Evolutionary conservation across 352 stramenopile genomes (phyloP).

Genomic region (Blastocystis sp.): DNA sequence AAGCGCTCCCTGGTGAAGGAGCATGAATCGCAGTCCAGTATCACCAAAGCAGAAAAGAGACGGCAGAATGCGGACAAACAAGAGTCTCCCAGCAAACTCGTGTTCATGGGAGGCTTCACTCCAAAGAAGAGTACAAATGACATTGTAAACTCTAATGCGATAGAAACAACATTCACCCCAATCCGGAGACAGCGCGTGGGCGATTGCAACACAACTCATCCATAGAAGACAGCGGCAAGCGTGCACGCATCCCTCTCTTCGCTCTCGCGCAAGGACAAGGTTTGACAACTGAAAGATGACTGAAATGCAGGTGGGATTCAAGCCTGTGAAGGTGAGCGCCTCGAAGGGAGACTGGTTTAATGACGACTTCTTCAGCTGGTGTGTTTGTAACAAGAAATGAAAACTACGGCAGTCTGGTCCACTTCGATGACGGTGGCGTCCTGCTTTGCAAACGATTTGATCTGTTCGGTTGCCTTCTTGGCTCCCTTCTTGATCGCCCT

Average conservation of each 20-base stretch:
- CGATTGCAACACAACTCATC: background rate
- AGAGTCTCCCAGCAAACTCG: background rate
- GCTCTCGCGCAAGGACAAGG: slow-evolving; percentile 40
- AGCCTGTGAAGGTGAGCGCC: slow-evolving; percentile 3
- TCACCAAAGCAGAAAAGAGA: background rate
- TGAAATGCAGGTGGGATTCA: slow-evolving; percentile 15
- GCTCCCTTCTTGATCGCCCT: slow-evolving; percentile 14
- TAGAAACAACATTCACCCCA: slow-evolving; percentile 58
- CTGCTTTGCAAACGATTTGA: background rate
- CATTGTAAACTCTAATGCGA: background rate
- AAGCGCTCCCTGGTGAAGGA: background rate
- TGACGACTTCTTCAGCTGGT: slow-evolving; percentile 64
- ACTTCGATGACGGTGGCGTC: background rate
- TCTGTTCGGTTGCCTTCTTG: background rate
- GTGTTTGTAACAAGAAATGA: slow-evolving; percentile 7
- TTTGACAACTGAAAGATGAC: background rate
- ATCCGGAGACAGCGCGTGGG: slow-evolving; percentile 37
- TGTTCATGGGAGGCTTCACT: background rate
- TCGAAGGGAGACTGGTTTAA: slow-evolving; percentile 63
- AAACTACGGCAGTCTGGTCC: background rate
- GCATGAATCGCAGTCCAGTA: background rate
- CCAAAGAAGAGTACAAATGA: slow-evolving; percentile 44
- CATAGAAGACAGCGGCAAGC: background rate
- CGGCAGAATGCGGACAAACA: background rate
- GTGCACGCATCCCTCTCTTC: slow-evolving; percentile 52